Conservation (phyloP, 1,284 basidiomycete genomes). For the Sporisorium iseilematis-ciliati region DNA sequence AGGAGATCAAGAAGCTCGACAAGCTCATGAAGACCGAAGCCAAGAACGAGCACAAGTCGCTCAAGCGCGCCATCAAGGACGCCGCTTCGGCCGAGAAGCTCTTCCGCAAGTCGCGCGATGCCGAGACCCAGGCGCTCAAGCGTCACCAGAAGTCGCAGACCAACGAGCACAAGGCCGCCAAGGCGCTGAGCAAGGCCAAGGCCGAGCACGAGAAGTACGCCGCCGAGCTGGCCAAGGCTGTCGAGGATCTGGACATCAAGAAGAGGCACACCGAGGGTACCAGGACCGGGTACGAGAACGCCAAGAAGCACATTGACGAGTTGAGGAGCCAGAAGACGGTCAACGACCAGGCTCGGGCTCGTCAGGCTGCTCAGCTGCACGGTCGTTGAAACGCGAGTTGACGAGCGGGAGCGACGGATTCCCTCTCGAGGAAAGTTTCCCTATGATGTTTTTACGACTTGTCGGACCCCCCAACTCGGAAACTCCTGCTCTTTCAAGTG, state of each 20-base stretch:
- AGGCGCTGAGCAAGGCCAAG: slow-evolving; percentile 57
- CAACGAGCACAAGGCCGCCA: slow-evolving; percentile 61
- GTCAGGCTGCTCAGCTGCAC: slow-evolving; percentile 45
- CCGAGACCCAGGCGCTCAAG: slow-evolving; percentile 58
- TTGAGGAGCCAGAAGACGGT: slow-evolving; percentile 54
- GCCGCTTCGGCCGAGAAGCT: slow-evolving; percentile 57
- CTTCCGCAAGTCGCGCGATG: slow-evolving; percentile 59
- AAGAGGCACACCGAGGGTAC: slow-evolving; percentile 60
- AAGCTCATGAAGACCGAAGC: slow-evolving; percentile 64
- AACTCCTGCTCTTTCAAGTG: not conserved
- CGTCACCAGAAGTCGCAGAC: slow-evolving; percentile 59
- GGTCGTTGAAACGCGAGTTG: slow-evolving; percentile 12
- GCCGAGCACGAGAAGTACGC: slow-evolving; percentile 56
- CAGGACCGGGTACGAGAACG: slow-evolving; percentile 45
- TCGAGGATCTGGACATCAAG: slow-evolving; percentile 65
- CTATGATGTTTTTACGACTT: not conserved
- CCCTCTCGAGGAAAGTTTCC: too few species aligned
- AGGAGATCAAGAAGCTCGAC: slow-evolving; percentile 64
- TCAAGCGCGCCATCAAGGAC: slow-evolving; percentile 61
- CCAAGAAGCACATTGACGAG: slow-evolving; percentile 57
- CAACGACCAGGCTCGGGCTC: slow-evolving; percentile 57
- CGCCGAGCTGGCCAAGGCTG: slow-evolving; percentile 56
- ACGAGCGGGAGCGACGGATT: not conserved
- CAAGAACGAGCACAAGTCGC: slow-evolving; percentile 61
- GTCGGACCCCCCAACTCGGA: not conserved